Base-by-base conservation (phyloP, 345 rosid species). In the Cardamine resedifolia region DNA sequence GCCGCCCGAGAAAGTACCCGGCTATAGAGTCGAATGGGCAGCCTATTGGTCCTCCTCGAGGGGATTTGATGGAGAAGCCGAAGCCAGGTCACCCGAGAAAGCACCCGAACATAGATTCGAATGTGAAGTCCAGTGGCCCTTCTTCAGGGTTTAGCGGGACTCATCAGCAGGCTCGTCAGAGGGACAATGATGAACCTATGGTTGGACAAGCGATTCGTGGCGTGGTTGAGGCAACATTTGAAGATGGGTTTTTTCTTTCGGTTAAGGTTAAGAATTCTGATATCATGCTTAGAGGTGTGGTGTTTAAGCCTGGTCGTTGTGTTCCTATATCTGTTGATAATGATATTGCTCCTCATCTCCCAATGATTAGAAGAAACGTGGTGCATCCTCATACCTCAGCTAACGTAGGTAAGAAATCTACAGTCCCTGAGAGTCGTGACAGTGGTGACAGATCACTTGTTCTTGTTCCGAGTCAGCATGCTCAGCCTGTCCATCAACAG, bases 1-100 rank as follows among this genome's bases (percentile, higher is more conserved):
- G n/a, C n/a, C n/a, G n/a, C n/a, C n/a, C n/a, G n/a, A n/a, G n/a
- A n/a, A n/a, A n/a, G n/a, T n/a, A n/a, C n/a, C n/a, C n/a, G n/a
- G n/a, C n/a, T n/a, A n/a, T n/a, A n/a, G n/a, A n/a, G n/a, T n/a
- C n/a, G n/a, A n/a, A n/a, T n/a, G n/a, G n/a, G n/a, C n/a, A n/a
- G n/a, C n/a, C n/a, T n/a, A n/a, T n/a, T n/a, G n/a, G n/a, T n/a
- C n/a, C n/a, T n/a, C n/a, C n/a, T n/a, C n/a, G n/a, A n/a, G n/a
- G n/a, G n/a, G n/a, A n/a, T n/a, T n/a, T n/a, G n/a, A n/a, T n/a
- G n/a, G n/a, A n/a, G n/a, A n/a, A n/a, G n/a, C 85, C 93, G 27
- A 87, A 79, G 71, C 92, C 90, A 64, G 97, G 99, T 55, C 96
- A 96, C 5, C 96, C 97, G 3, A 84, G 92, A 36, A 91, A 94